These are phyloP conservation scores for Striga hermonthica DNA, from an alignment of 305 asterid species.

Conservation along the genomic window DNA sequence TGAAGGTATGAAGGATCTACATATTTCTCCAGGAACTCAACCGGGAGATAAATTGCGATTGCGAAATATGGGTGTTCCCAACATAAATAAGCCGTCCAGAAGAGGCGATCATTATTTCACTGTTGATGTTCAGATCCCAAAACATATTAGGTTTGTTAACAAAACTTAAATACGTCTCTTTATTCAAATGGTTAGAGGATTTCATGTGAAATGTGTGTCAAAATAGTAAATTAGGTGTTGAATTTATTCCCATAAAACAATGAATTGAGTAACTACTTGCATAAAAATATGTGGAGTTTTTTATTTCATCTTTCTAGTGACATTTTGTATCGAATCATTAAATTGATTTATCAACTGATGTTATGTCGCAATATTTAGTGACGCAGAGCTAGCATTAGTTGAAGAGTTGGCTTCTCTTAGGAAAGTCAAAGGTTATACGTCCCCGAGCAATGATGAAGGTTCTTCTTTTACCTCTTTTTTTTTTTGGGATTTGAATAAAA, in stretches of 20 bases:
- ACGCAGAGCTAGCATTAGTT: slow-evolving; percentile 69
- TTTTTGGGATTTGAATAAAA: slow-evolving; percentile 19
- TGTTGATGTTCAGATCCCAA: slow-evolving; percentile 77
- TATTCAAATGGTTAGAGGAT: slow-evolving; percentile 21
- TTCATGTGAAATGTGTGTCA: background rate
- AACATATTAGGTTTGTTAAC: slow-evolving; percentile 59
- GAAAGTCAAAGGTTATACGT: slow-evolving; percentile 40
- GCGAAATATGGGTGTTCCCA: slow-evolving; percentile 80
- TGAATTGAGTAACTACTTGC: slow-evolving; percentile 3
- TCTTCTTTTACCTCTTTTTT: slow-evolving; percentile 13
- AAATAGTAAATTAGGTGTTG: no score
- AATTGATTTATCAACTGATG: slow-evolving; percentile 27
- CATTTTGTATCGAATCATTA: slow-evolving; percentile 7
- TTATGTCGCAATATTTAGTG: slow-evolving; percentile 43
- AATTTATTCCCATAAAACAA: background rate
- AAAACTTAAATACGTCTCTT: slow-evolving; percentile 26
- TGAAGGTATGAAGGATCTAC: slow-evolving; percentile 79
- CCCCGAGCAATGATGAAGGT: slow-evolving; percentile 38
- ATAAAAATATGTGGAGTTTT: background rate
- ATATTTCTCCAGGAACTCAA: slow-evolving; percentile 81
- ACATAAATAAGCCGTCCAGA: slow-evolving; percentile 60
- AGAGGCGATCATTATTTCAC: slow-evolving; percentile 89
- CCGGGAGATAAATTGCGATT: slow-evolving; percentile 75
- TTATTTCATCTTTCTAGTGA: background rate
- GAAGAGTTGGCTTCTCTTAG: slow-evolving; percentile 72